phyloP scores from a whole-genome alignment of 768 basidiomycete species.

The Boletus rubropictus region DNA sequence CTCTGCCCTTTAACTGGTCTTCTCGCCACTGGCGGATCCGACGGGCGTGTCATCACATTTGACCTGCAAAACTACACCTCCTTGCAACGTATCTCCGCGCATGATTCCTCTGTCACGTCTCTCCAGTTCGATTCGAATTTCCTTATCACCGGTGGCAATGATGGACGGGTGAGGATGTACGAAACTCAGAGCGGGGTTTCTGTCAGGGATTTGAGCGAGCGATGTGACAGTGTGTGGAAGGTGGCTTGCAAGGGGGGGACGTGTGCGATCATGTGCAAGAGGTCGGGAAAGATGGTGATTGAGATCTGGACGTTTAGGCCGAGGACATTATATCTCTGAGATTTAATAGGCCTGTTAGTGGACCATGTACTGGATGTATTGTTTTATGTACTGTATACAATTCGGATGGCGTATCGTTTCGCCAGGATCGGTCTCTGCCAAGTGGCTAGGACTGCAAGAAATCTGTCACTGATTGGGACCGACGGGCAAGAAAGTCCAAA shows the following conservation, averaged over 20 bases:
- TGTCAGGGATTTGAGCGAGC: constrained; percentile 73
- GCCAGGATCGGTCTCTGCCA: too few relatives aligned
- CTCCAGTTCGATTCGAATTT: constrained; percentile 82
- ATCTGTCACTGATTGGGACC: background rate
- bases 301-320: constrained; percentile 79
- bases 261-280: constrained; percentile 76
- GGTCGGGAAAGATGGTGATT: constrained; percentile 76
- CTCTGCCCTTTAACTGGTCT: constrained; percentile 50
- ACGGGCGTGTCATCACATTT: constrained; percentile 79
- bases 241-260: constrained; percentile 67
- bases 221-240: constrained; percentile 84
- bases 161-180: constrained; percentile 75
- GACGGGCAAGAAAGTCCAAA: constrained; percentile 16
- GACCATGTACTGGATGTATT: constrained; percentile 8
- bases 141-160: constrained; percentile 80
- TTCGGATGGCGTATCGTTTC: background rate
- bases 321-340: constrained; percentile 16
- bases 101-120: constrained; percentile 81
- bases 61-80: constrained; percentile 42
- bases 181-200: constrained; percentile 56
- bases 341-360: constrained; percentile 2
- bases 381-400: constrained; percentile 7
- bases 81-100: constrained; percentile 72
- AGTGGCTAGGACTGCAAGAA: background rate
- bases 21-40: constrained; percentile 81